Evolutionary conservation across 2,329 filamentous ascomycete species (phyloP).

Genomic region (Fusarium kyushuense): DNA sequence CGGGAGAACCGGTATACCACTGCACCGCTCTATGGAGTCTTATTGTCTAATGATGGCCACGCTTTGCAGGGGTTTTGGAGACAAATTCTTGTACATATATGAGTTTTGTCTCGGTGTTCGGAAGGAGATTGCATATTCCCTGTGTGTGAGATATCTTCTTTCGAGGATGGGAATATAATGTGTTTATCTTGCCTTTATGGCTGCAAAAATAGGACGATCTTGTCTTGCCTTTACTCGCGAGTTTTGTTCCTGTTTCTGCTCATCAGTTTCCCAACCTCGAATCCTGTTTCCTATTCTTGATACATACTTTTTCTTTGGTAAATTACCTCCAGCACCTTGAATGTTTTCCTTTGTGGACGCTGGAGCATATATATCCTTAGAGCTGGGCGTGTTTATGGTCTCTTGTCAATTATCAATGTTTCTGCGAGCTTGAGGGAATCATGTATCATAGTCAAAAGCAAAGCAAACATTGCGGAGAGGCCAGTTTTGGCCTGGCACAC

Average conservation of each 20-base stretch:
- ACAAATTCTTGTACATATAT: slow-evolving; percentile 46
- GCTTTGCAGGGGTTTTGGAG: slow-evolving; percentile 47
- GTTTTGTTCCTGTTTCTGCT: slow-evolving; percentile 36
- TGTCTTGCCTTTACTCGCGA: slow-evolving; percentile 43
- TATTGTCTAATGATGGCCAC: slow-evolving; percentile 49
- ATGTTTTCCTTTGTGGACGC: slow-evolving; percentile 7
- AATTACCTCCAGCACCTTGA: slow-evolving; percentile 3
- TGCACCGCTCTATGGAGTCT: slow-evolving; percentile 50
- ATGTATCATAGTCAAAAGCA: slow-evolving; percentile 46
- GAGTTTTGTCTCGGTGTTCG: slow-evolving; percentile 47
- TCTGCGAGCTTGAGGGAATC: slow-evolving; percentile 44
- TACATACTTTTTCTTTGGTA: slow-evolving; percentile 20
- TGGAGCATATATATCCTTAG: slow-evolving; percentile 15
- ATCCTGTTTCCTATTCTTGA: slow-evolving; percentile 39
- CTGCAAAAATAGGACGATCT: slow-evolving; percentile 46
- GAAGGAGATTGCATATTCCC: slow-evolving; percentile 43
- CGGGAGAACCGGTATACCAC: slow-evolving; percentile 49
- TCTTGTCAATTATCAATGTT: slow-evolving; percentile 49
- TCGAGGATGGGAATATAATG: slow-evolving; percentile 51
- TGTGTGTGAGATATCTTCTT: slow-evolving; percentile 46
- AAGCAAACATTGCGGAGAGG: slow-evolving; percentile 52
- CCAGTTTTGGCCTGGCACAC: slow-evolving; percentile 56
- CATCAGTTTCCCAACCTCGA: slow-evolving; percentile 40
- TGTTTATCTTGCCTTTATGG: slow-evolving; percentile 44
- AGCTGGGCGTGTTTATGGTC: slow-evolving; percentile 56